Evolutionary conservation across 345 rosid species (phyloP).

Genomic region (Ceriops zippeliana): DNA sequence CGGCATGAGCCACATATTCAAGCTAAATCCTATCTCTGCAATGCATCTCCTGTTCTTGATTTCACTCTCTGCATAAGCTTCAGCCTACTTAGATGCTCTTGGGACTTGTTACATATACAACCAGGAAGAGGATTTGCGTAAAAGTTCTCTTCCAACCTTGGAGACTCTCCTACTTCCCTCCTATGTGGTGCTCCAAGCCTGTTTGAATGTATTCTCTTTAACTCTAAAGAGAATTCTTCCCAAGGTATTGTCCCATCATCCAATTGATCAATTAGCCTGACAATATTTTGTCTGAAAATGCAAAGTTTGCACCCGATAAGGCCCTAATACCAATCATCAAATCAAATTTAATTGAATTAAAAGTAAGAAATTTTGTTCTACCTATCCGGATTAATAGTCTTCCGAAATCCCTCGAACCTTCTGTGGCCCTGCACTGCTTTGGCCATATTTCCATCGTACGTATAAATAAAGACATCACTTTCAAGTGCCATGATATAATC

Average conservation of each 20-base stretch:
- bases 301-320: background rate
- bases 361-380: slow-evolving; percentile 13
- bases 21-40: slow-evolving; percentile 29
- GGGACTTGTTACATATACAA: slow-evolving; percentile 61
- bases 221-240: slow-evolving; percentile 70
- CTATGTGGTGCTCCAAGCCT: slow-evolving; percentile 73
- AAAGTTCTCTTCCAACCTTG: slow-evolving; percentile 84
- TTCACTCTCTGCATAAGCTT: slow-evolving; percentile 31
- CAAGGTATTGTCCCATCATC: slow-evolving; percentile 59
- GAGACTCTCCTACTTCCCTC: slow-evolving; percentile 58
- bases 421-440: slow-evolving; percentile 96
- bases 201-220: slow-evolving; percentile 51
- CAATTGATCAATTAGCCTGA: slow-evolving; percentile 61
- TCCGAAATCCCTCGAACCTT: slow-evolving; percentile 75
- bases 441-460: slow-evolving; percentile 97
- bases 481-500: slow-evolving; percentile 86
- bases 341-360: background rate
- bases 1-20: background rate
- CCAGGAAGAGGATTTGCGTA: slow-evolving; percentile 90
- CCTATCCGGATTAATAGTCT: slow-evolving; percentile 88
- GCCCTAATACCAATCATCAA: background rate
- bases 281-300: slow-evolving; percentile 56
- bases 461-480: slow-evolving; percentile 86
- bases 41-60: slow-evolving; percentile 26
- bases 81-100: slow-evolving; percentile 19